Evolutionary conservation across 163 green algal genomes (phyloP), one percentile per base, ranked within the genome.

Genomic region (Prototheca wickerhamii): DNA sequence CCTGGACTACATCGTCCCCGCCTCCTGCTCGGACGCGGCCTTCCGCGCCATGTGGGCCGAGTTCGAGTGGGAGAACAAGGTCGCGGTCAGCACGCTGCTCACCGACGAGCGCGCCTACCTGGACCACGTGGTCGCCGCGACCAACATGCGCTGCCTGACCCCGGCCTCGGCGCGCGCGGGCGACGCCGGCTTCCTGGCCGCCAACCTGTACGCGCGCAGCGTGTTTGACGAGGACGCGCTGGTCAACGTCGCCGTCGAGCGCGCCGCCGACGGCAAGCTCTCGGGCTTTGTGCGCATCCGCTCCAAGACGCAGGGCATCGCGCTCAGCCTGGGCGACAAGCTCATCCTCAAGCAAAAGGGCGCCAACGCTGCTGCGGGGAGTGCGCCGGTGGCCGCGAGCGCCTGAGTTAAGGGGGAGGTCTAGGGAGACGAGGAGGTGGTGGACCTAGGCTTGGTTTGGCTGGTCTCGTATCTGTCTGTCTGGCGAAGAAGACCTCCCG

Each of bases 1-100:
- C 80, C 97, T 98, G 89, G 93, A 99, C 82, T 99, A 98, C 88
- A 98, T 99, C 78, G 80, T 67, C 26, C 91, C 93, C 1, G 93
- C 93, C 2, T 71, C 63, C 37, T 95, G 86, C 73, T 67, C 84
- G 2, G 93, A 99, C 67, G 86, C 92, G 6, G 65, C 75, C 58
- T 99, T 97, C 88, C 76, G 93, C 28, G 92, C 85, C 78, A 98
- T 97, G 92, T 99, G 93, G 93, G 93, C 93, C 5, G 93, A 99
- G 80, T 99, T 98, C 76, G 93, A 99, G 80, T 99, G 93, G 93
- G 93, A 99, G 79, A 99, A 99, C 82, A 99, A 99, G 86, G 85
- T 98, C 60, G 90, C 91, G 2, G 79, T 99, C 53, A 96, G 95
- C 80, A 99, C 93, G 18, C 72, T 63, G 54, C 91, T 98, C 74